Evolutionary conservation across 176 grass and related monocot species (phyloP), one percentile per base, ranked within the genome.

Genomic region (Neostapfia colusana): DNA sequence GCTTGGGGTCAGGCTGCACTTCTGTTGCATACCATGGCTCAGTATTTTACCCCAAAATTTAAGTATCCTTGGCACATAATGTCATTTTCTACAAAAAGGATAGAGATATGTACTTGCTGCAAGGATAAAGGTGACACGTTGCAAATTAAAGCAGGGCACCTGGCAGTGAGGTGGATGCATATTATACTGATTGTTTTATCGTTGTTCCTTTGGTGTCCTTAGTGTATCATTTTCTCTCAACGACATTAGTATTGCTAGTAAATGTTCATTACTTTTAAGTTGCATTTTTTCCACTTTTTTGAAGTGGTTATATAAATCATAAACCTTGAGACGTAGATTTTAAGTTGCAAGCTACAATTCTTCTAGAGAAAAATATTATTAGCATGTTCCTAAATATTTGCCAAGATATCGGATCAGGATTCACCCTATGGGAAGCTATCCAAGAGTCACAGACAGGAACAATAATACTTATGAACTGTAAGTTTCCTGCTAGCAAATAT

Each of bases 401-500:
- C 44, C 31, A 51, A 99, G 95, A 72, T 95, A 95, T 36, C 89
- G 85, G 63, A 99, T 99, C 70, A 95, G 95, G 87, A 92, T 99
- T 83, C 85, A 85, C 48, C 95, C 95, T 16, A 95, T 95, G 95
- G 95, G 95, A 90, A 99, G 91, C 66, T 95, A 99, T 68, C 85
- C 95, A 35, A 88, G 87, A 82, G 89, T 99, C 55, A 95, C 87
- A 17, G 91, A 99, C 54, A 85, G 66, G 39, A 85, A 86, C 35
- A 93, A 67, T 77, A 95, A 95, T 86, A 92, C 95, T 40, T 95
- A 95, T 72, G 95, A 99, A 74, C 76, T 98, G 95, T 94, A 98
- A 84, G 86, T 56, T 75, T 76, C 63, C 55, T 84, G 11, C 41
- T 69, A 34, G 28, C 56, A 65, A 10, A 65, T 71, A 0, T 81